Evolutionary conservation across 176 grass and related monocot genomes (phyloP).

Genomic region (Melocanna baccifera): DNA sequence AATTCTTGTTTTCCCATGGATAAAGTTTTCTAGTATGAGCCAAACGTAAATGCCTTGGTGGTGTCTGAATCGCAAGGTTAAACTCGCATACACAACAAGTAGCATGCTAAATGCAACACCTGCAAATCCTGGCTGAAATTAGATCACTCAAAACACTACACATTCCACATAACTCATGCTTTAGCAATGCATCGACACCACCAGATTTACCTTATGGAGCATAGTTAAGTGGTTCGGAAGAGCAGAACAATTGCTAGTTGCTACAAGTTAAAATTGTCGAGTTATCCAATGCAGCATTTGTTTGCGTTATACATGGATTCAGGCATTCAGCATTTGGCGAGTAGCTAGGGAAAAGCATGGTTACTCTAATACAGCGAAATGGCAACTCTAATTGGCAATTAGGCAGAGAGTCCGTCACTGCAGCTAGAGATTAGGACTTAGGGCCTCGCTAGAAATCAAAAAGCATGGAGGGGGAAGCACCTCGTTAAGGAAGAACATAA

Average conservation of each 20-base stretch:
- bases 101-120: not conserved
- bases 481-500: conserved; percentile 63
- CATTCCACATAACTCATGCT: not conserved
- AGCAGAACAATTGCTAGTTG: not conserved
- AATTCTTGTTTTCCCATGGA: not conserved
- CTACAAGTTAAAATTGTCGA: not conserved
- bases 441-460: not conserved
- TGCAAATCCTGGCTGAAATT: not conserved
- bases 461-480: not conserved
- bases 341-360: not conserved
- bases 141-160: not conserved
- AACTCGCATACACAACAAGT: not conserved
- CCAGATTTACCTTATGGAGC: not conserved
- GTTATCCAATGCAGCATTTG: not conserved
- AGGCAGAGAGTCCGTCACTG: not conserved
- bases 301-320: not conserved
- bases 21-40: not conserved
- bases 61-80: not conserved
- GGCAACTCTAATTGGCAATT: not conserved
- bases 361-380: not conserved
- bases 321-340: not conserved
- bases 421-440: not conserved
- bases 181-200: not conserved
- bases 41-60: not conserved
- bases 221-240: not conserved